phyloP scores from a whole-genome alignment of 2,329 filamentous ascomycete genomes.

The Exserohilum turcica region DNA sequence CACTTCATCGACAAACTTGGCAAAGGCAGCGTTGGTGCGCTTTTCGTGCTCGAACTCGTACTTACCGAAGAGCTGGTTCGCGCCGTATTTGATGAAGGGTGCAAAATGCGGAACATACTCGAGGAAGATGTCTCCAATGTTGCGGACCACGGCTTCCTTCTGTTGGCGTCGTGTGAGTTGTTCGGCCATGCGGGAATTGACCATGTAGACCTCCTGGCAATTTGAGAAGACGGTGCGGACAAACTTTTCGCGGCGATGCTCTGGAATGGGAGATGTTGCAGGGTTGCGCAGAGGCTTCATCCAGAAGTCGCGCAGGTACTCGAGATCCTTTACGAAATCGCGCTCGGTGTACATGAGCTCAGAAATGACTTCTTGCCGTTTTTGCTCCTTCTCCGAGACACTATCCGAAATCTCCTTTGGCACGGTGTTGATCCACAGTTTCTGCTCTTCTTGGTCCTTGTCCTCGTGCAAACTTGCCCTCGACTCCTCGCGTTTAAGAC shows the following conservation, averaged over 20 bases:
- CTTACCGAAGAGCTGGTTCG: slow-evolving; percentile 94
- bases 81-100: slow-evolving; percentile 94
- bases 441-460: slow-evolving; percentile 91
- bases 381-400: slow-evolving; percentile 90
- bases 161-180: slow-evolving; percentile 89
- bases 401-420: slow-evolving; percentile 92
- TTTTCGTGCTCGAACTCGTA: slow-evolving; percentile 98
- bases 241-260: slow-evolving; percentile 84
- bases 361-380: slow-evolving; percentile 96
- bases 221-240: slow-evolving; percentile 96
- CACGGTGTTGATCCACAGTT: slow-evolving; percentile 98
- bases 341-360: slow-evolving; percentile 98
- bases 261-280: slow-evolving; percentile 79
- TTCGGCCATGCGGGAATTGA: slow-evolving; percentile 87
- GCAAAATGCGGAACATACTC: slow-evolving; percentile 91
- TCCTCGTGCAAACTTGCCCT: slow-evolving; percentile 80
- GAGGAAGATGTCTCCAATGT: slow-evolving; percentile 91
- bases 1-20: slow-evolving; percentile 93
- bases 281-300: slow-evolving; percentile 82
- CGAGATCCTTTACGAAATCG: slow-evolving; percentile 98
- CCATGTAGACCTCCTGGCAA: slow-evolving; percentile 89
- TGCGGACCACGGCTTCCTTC: slow-evolving; percentile 83
- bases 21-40: slow-evolving; percentile 79
- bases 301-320: slow-evolving; percentile 98
- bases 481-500: slow-evolving; percentile 74